A percentile compares a stretch with the other conserved stretches of the same genome.
Evolutionary conservation across 495 filamentous ascomycete species (phyloP).

Genomic region (Penicillium simplicissimum): DNA sequence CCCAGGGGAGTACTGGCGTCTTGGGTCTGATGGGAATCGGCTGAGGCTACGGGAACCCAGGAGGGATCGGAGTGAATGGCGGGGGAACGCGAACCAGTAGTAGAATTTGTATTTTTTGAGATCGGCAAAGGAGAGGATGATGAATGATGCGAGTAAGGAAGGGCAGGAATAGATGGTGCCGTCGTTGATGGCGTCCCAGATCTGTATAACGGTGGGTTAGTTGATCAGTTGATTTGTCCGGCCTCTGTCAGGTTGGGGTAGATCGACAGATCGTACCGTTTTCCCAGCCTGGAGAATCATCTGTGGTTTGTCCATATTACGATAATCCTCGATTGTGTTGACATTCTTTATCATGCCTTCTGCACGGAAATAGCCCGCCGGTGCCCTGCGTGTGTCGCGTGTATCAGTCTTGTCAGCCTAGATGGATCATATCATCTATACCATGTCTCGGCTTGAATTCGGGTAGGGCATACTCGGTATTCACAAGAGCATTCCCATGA

Average conservation of each 20-base stretch:
- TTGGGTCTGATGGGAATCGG: conserved; percentile 13
- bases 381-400: conserved; percentile 59
- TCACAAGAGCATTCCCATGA: conserved; percentile 79
- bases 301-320: conserved; percentile 66
- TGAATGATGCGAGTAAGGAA: conserved; percentile 83
- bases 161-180: conserved; percentile 94
- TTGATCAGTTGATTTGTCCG: neutral
- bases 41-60: conserved; percentile 58
- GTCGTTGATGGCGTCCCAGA: conserved; percentile 96
- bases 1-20: conserved; percentile 27
- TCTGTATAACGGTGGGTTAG: conserved; percentile 48
- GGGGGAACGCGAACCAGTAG: conserved; percentile 94
- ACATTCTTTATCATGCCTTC: conserved; percentile 95
- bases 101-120: conserved; percentile 94
- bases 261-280: conserved; percentile 55
- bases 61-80: conserved; percentile 83
- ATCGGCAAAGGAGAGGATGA: conserved; percentile 90
- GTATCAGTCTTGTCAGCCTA: conserved; percentile 15
- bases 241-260: neutral
- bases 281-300: conserved; percentile 73
- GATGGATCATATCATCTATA: neutral
- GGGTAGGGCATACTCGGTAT: conserved; percentile 62
- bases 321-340: conserved; percentile 94
- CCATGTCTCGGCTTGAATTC: neutral
- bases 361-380: conserved; percentile 71